Base-by-base conservation (phyloP, 2,329 filamentous ascomycete genomes). In the Cylindrodendrum hubeiense region DNA sequence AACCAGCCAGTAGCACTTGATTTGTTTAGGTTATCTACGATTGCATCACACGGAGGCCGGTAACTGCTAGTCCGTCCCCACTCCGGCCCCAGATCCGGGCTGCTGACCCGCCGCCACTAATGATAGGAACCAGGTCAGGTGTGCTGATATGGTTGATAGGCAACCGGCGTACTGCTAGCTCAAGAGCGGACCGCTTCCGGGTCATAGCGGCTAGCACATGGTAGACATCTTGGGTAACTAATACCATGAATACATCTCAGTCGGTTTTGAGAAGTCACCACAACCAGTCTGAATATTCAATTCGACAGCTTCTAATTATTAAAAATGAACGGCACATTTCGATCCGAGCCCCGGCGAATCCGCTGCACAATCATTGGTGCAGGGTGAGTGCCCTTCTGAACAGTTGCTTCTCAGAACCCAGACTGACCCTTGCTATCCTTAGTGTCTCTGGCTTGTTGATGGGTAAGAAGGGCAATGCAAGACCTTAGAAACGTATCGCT, bases 361-460 rank as follows among this genome's bases (percentile, higher is more conserved):
- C 63, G 67, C 7, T 70, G 67, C 44, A 70, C 67, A 5, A 70
- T 70, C 21, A 70, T 70, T 51, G 66, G 67, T n/a, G 66, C 66
- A 21, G 67, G 67, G 66, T 67, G 62, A 59, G 67, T 63, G 1
- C 17, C 8, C 8, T 13, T 21, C 12, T 26, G 4, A 26, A 37
- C 2, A 13, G 2, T 4, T 4, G 3, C 5, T 15, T 24, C 47
- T 58, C 41, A 22, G 30, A 22, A 7, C 8, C 15, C n/a, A n/a
- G 6, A 5, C 37, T 39, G 15, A 15, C 8, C 30, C 0, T 2
- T 5, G 17, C 2, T 3, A 30, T 21, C 39, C 19, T 2, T 7
- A 67, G 64, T n/a, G 64, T 67, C 22, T 67, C 64, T 6, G 64
- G 64, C 15, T 19, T 67, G 34, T 52, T 67, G 1, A 67, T 67